phyloP scores from a whole-genome alignment of 2,329 filamentous ascomycete species.

The Stagonosporopsis vannaccii region DNA sequence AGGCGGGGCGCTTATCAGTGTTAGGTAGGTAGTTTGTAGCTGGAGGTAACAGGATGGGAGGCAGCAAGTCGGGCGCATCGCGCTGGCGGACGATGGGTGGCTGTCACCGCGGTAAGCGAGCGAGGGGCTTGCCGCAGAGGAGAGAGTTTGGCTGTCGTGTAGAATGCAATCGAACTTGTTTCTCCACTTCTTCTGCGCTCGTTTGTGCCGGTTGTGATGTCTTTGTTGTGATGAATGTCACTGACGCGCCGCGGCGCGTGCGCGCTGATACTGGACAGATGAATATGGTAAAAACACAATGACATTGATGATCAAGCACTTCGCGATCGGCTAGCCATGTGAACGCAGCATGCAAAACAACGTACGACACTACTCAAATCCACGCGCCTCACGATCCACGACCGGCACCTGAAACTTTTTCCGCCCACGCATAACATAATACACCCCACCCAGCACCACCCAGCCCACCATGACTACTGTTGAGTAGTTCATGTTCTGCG shows the following conservation, averaged over 20 bases:
- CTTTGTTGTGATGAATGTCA: background rate
- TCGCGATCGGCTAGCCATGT: background rate
- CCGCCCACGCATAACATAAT: conserved; percentile 42
- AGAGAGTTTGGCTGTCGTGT: background rate
- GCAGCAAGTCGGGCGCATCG: background rate
- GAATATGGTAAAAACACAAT: no score
- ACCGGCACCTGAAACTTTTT: conserved; percentile 37
- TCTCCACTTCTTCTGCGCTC: background rate
- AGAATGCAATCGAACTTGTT: background rate
- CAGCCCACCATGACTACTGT: conserved; percentile 54
- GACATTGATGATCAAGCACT: no score
- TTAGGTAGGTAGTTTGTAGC: background rate
- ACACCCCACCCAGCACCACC: conserved; percentile 46
- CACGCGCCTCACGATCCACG: conserved; percentile 21
- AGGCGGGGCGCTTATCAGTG: background rate
- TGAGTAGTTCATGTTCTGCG: conserved; percentile 58
- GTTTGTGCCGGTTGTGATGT: no score
- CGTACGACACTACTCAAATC: conserved; percentile 7
- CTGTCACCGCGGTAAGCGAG: conserved; percentile 1
- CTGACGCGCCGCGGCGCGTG: background rate
- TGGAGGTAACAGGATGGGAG: background rate
- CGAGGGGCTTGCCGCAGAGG: background rate
- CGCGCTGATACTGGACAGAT: background rate
- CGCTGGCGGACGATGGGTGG: background rate
- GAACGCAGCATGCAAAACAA: background rate